Conservation (phyloP, 768 basidiomycete genomes). For the Trametes maxima region DNA sequence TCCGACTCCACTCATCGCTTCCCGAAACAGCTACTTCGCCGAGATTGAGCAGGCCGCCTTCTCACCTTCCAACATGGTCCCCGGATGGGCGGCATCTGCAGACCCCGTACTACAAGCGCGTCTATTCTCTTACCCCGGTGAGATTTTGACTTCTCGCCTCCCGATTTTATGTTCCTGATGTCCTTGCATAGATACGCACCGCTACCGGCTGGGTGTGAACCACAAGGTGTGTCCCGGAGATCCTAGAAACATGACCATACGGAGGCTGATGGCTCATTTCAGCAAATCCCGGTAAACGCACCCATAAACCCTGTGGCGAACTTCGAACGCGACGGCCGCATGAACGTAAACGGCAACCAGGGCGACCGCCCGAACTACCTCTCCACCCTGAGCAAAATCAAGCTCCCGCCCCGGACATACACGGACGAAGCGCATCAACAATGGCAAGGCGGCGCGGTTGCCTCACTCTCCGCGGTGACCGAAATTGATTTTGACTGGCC, state of each 20-base stretch:
- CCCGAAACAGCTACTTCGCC: conserved; percentile 33
- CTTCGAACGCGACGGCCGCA: conserved; percentile 43
- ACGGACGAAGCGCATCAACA: conserved; percentile 44
- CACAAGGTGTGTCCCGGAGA: conserved; percentile 25
- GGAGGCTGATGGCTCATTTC: background rate
- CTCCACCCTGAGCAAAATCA: conserved; percentile 39
- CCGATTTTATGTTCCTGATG: background rate
- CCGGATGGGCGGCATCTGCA: conserved; percentile 50
- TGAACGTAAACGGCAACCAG: conserved; percentile 40
- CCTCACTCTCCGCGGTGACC: conserved; percentile 37
- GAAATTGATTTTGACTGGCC: conserved; percentile 45
- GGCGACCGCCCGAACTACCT: conserved; percentile 44
- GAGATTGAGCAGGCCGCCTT: conserved; percentile 50
- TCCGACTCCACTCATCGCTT: background rate
- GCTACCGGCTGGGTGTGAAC: conserved; percentile 44
- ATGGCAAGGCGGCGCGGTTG: conserved; percentile 46
- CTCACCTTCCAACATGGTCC: conserved; percentile 52
- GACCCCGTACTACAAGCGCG: conserved; percentile 62
- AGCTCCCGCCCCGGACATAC: conserved; percentile 37
- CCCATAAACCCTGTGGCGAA: conserved; percentile 43
- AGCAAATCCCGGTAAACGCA: conserved; percentile 44
- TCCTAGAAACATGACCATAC: background rate
- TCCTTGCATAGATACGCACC: conserved; percentile 37
- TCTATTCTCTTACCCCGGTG: conserved; percentile 58
- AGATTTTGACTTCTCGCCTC: background rate